These are phyloP conservation scores for Tremellales sp. DNA, from an alignment of 1,284 basidiomycete genomes.

Conservation along the genomic window DNA sequence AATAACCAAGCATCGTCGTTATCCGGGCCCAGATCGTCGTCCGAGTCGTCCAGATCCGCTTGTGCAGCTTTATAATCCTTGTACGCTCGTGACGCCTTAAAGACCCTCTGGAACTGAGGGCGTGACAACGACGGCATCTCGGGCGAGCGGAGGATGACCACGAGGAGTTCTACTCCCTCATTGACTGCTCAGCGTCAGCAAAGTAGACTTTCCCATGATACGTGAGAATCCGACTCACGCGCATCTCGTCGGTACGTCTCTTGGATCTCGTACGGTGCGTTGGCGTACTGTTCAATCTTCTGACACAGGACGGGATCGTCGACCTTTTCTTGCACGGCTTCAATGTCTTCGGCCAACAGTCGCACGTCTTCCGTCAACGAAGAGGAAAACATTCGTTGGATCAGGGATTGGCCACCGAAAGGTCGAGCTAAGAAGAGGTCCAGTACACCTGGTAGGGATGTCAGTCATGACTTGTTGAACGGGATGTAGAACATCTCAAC, in stretches of 20 bases:
- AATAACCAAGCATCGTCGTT: constrained; percentile 93
- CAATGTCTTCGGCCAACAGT: constrained; percentile 77
- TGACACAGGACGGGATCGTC: constrained; percentile 83
- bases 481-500: constrained; percentile 6
- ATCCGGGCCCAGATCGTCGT: constrained; percentile 85
- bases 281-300: constrained; percentile 80
- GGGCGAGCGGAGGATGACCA: constrained; percentile 74
- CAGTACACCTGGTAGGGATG: constrained; percentile 56
- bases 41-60: constrained; percentile 68
- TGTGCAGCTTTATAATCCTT: constrained; percentile 63
- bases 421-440: constrained; percentile 98
- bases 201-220: background rate
- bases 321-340: constrained; percentile 79
- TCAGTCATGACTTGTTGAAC: background rate
- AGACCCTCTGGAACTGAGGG: constrained; percentile 71
- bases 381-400: constrained; percentile 93
- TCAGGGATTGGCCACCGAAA: constrained; percentile 85
- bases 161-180: constrained; percentile 75
- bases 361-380: constrained; percentile 85
- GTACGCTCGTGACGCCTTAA: constrained; percentile 72
- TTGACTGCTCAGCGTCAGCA: constrained; percentile 49
- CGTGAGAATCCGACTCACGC: constrained; percentile 51
- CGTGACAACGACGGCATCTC: constrained; percentile 70
- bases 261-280: constrained; percentile 83
- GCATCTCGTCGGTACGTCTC: constrained; percentile 74